Conservation (phyloP, 2,329 filamentous ascomycete species). For the Fusarium vanettenii region DNA sequence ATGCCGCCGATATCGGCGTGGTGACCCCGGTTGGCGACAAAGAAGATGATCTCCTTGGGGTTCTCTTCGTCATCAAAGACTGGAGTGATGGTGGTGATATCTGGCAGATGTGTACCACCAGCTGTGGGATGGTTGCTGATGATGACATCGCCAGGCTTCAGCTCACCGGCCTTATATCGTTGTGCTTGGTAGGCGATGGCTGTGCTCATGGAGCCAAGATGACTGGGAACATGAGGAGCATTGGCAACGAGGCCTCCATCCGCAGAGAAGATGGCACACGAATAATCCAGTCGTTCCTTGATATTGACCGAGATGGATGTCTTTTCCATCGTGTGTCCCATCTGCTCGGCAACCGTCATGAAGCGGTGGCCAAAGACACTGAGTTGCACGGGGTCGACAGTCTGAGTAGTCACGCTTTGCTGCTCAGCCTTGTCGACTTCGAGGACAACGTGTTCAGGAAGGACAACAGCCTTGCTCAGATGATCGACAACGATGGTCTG, state of each 20-base stretch:
- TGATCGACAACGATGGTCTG: constrained; percentile 79
- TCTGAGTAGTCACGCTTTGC: constrained; percentile 39
- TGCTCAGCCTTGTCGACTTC: constrained; percentile 43
- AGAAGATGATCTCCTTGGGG: constrained; percentile 47
- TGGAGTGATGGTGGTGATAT: constrained; percentile 44
- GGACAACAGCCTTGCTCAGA: constrained; percentile 46
- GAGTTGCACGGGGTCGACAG: constrained; percentile 78
- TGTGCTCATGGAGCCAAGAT: constrained; percentile 37
- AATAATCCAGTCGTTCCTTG: constrained; percentile 83
- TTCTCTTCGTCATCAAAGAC: constrained; percentile 46
- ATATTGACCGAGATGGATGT: constrained; percentile 82
- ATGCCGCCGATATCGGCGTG: constrained; percentile 65
- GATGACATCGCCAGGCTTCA: constrained; percentile 36
- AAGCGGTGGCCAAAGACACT: constrained; percentile 82
- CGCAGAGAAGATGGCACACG: constrained; percentile 80
- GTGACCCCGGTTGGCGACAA: constrained; percentile 47
- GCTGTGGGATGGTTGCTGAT: constrained; percentile 43
- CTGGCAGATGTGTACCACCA: constrained; percentile 42
- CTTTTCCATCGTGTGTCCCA: constrained; percentile 81
- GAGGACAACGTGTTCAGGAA: constrained; percentile 50
- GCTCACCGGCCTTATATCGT: constrained; percentile 31
- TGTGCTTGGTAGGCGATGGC: constrained; percentile 37
- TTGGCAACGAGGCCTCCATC: constrained; percentile 54
- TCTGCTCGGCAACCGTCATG: constrained; percentile 86
- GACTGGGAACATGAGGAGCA: constrained; percentile 33